Conservation (phyloP, 331 rosid species). For the Saraca asoca region DNA sequence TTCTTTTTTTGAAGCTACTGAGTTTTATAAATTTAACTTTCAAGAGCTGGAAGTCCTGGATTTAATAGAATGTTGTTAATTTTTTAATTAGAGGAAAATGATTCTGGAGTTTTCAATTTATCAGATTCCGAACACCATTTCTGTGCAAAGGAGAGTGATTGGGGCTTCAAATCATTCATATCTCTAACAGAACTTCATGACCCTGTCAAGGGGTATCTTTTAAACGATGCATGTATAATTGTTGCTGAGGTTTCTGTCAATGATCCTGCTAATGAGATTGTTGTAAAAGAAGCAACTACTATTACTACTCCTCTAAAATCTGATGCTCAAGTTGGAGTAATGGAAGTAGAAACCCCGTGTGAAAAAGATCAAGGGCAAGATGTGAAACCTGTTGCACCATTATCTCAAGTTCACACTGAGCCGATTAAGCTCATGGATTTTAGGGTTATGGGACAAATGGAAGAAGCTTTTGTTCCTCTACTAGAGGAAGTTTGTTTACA, state of each 20-base stretch:
- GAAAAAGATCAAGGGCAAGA: background rate
- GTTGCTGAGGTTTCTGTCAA: slow-evolving; percentile 53
- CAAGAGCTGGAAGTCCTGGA: too few relatives aligned
- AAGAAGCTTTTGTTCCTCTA: slow-evolving; percentile 12
- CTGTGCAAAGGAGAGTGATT: slow-evolving; percentile 32
- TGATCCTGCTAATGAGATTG: slow-evolving; percentile 24
- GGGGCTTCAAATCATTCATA: slow-evolving; percentile 56
- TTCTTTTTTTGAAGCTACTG: too few relatives aligned
- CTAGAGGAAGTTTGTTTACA: background rate
- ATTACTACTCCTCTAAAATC: background rate
- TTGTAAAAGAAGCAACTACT: background rate
- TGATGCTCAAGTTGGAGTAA: background rate
- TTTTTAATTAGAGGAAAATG: too few relatives aligned
- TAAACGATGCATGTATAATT: slow-evolving; percentile 47
- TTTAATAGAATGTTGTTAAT: too few relatives aligned
- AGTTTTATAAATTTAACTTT: too few relatives aligned
- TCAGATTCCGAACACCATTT: slow-evolving; percentile 42
- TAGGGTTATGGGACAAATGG: slow-evolving; percentile 14
- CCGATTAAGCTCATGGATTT: slow-evolving; percentile 13
- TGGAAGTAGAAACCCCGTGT: background rate
- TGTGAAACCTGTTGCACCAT: too few relatives aligned
- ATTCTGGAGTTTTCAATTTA: too few relatives aligned
- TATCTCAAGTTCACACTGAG: too few relatives aligned
- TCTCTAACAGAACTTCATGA: slow-evolving; percentile 39
- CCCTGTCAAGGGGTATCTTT: slow-evolving; percentile 41